Evolutionary conservation across 108 stramenopile species (phyloP).

Genomic region (Schizochytrium sp.): DNA sequence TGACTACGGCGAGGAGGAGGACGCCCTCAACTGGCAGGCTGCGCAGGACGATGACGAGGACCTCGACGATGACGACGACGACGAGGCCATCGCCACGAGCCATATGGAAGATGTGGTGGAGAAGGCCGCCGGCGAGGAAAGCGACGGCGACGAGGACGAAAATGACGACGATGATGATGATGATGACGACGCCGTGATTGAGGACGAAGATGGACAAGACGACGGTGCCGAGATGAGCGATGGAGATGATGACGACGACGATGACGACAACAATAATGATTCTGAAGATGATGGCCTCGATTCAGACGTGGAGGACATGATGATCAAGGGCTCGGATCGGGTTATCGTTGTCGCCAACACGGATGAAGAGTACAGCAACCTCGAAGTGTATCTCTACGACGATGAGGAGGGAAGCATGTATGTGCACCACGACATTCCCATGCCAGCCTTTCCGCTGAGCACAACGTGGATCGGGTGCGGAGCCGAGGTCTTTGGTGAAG

Average conservation of each 20-base stretch:
- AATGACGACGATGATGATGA: slow-evolving; percentile 36
- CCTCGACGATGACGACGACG: slow-evolving; percentile 47
- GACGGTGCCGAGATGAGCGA: slow-evolving; percentile 17
- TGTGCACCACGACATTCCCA: slow-evolving; percentile 94
- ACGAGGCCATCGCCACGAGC: slow-evolving; percentile 21
- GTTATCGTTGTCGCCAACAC: slow-evolving; percentile 45
- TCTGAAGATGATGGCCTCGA: slow-evolving; percentile 30
- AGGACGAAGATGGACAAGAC: slow-evolving; percentile 26
- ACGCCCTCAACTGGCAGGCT: not conserved
- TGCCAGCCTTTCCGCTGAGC: slow-evolving; percentile 91
- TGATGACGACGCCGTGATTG: not conserved
- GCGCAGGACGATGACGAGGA: slow-evolving; percentile 47
- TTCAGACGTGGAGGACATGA: slow-evolving; percentile 32
- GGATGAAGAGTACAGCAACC: slow-evolving; percentile 41
- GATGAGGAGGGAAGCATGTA: slow-evolving; percentile 73
- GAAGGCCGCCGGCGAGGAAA: not conserved
- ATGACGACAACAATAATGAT: slow-evolving; percentile 18
- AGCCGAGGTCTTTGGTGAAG: slow-evolving; percentile 2
- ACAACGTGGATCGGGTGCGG: slow-evolving; percentile 44
- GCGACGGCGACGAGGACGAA: slow-evolving; percentile 10
- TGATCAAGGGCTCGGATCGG: slow-evolving; percentile 34
- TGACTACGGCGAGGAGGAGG: slow-evolving; percentile 56
- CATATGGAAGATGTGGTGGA: slow-evolving; percentile 18
- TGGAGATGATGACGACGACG: not conserved
- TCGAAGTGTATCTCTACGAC: slow-evolving; percentile 48